A percentile compares a stretch with the other conserved stretches of the same genome.
These are phyloP conservation scores for Pistacia vera DNA, from an alignment of 345 rosid genomes.

Conservation along the genomic window DNA sequence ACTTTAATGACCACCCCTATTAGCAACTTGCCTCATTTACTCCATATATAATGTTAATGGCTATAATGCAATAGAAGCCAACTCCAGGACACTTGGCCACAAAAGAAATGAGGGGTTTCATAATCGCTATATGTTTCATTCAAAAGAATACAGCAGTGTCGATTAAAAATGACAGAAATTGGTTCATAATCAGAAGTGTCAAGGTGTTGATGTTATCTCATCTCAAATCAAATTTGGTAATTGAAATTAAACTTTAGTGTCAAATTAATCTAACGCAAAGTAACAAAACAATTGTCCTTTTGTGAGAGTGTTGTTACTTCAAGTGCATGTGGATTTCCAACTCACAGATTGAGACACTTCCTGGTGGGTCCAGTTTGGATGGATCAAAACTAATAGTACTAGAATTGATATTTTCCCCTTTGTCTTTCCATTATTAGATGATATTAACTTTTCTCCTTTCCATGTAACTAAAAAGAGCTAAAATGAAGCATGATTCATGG, in stretches of 20 bases:
- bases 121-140: background rate
- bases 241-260: too few species aligned
- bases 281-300: background rate
- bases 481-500: background rate
- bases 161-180: background rate
- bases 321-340: slow-evolving; percentile 11
- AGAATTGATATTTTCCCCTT: background rate
- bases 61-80: background rate
- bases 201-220: too few species aligned
- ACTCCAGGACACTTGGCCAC: background rate
- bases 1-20: too few species aligned
- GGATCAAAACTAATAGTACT: background rate
- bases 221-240: background rate
- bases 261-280: too few species aligned
- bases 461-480: background rate
- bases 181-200: background rate
- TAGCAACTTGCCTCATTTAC: background rate
- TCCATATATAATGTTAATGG: background rate
- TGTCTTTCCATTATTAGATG: background rate
- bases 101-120: background rate
- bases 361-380: background rate
- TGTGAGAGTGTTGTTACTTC: background rate
- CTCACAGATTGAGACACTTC: slow-evolving; percentile 5
- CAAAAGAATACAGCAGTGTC: background rate
- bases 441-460: background rate